phyloP scores from a whole-genome alignment of 257 asterid species.

The Salvia splendens region DNA sequence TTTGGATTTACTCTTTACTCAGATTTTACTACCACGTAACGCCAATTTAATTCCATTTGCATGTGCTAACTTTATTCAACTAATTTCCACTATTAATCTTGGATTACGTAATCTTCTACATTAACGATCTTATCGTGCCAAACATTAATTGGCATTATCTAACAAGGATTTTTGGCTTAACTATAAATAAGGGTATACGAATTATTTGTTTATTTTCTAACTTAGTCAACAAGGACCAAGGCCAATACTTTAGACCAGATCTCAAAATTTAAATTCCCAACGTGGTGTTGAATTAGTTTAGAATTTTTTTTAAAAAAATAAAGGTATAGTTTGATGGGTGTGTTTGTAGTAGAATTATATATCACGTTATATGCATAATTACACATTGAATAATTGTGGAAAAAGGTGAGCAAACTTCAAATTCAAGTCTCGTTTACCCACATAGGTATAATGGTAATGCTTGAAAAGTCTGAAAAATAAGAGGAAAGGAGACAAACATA shows the following conservation, averaged over 20 bases:
- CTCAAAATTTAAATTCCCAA: not conserved
- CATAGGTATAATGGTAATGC: slow-evolving; percentile 1
- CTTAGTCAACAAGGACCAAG: not conserved
- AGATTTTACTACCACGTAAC: slow-evolving; percentile 34
- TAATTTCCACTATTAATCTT: not conserved
- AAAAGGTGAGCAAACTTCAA: slow-evolving; percentile 27
- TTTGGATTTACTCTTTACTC: slow-evolving; percentile 42
- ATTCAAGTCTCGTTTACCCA: slow-evolving; percentile 14
- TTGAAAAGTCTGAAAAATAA: not conserved
- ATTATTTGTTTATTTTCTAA: not conserved
- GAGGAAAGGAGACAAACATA: too few relatives aligned
- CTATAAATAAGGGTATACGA: not conserved
- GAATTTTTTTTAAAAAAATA: too few relatives aligned
- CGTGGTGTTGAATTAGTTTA: not conserved
- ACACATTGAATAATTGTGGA: slow-evolving; percentile 6
- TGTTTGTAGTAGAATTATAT: not conserved
- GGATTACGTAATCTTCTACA: slow-evolving; percentile 9
- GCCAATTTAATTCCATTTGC: slow-evolving; percentile 21
- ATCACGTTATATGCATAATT: not conserved
- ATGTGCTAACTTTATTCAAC: slow-evolving; percentile 29
- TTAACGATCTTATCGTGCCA: slow-evolving; percentile 21
- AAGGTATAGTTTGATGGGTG: not conserved
- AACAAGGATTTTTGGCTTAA: not conserved
- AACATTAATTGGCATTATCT: slow-evolving; percentile 18
- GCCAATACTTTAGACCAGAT: not conserved